A percentile compares a stretch with the other conserved stretches of the same genome.
Evolutionary conservation across 1,284 basidiomycete species (phyloP).

Genomic region (Microbotryum scabiosae): DNA sequence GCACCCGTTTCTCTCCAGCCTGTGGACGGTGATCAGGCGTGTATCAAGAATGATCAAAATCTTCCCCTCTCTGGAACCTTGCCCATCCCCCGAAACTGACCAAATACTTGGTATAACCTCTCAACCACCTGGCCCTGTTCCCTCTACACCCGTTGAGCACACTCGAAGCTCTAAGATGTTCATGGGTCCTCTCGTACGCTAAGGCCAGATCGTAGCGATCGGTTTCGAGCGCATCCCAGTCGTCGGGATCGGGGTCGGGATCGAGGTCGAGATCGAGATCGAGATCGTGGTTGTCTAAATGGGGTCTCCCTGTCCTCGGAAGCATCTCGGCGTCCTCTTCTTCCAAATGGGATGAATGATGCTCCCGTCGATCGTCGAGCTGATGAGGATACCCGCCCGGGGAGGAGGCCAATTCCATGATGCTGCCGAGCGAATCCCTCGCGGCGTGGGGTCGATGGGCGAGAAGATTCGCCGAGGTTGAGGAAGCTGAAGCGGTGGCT

Average conservation of each 20-base stretch:
- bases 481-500: background rate
- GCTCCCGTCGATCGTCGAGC: background rate
- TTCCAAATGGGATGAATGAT: background rate
- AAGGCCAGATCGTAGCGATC: conserved; percentile 60
- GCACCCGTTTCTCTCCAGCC: conserved; percentile 33
- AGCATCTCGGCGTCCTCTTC: background rate
- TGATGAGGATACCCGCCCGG: background rate
- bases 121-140: conserved; percentile 65
- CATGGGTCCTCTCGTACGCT: conserved; percentile 65
- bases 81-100: conserved; percentile 47
- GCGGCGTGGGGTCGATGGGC: too few relatives aligned
- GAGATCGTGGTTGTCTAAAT: background rate
- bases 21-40: background rate
- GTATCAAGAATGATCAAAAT: background rate
- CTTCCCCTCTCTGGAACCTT: background rate
- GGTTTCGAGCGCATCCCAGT: conserved; percentile 39
- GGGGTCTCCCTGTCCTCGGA: background rate
- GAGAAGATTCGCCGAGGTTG: background rate
- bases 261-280: background rate
- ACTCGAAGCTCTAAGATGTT: conserved; percentile 66
- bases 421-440: background rate
- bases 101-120: conserved; percentile 72
- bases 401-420: conserved; percentile 2
- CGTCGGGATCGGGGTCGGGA: background rate
- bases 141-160: conserved; percentile 57